These are phyloP conservation scores for Neurospora sp. DNA, from an alignment of 2,329 filamentous ascomycete species.

Conservation along the genomic window DNA sequence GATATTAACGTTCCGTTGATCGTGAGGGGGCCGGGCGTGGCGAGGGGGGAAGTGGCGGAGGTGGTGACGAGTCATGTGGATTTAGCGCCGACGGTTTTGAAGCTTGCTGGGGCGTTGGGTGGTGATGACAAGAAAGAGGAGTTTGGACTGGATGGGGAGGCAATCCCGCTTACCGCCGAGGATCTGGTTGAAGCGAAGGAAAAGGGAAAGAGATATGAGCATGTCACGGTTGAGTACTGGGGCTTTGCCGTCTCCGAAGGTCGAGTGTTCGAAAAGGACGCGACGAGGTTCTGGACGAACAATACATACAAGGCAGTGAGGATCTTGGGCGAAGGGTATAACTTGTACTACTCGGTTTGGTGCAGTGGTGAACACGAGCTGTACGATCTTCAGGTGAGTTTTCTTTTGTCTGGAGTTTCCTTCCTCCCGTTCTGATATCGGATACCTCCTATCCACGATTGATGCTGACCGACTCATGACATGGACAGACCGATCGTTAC, in stretches of 20 bases:
- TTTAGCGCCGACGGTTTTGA: slow-evolving; percentile 49
- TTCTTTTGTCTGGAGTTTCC: not conserved
- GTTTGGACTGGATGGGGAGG: slow-evolving; percentile 40
- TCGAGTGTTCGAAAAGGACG: slow-evolving; percentile 18
- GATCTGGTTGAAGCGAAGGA: slow-evolving; percentile 15
- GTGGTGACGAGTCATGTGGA: slow-evolving; percentile 53
- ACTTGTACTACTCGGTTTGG: slow-evolving; percentile 58
- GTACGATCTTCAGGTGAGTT: slow-evolving; percentile 47
- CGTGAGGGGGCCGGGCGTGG: slow-evolving; percentile 47
- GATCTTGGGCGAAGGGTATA: slow-evolving; percentile 44
- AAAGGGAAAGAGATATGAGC: slow-evolving; percentile 32
- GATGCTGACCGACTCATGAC: not conserved
- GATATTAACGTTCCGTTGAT: slow-evolving; percentile 51
- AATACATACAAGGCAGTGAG: slow-evolving; percentile 54
- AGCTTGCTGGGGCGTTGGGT: slow-evolving; percentile 29
- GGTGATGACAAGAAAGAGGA: slow-evolving; percentile 20
- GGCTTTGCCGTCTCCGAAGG: slow-evolving; percentile 32
- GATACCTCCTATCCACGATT: too few relatives aligned
- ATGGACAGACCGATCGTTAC: slow-evolving; percentile 37
- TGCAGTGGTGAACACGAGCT: slow-evolving; percentile 58
- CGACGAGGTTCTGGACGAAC: slow-evolving; percentile 19
- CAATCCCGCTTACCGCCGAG: slow-evolving; percentile 32
- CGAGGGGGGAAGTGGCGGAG: slow-evolving; percentile 28
- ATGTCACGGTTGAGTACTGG: slow-evolving; percentile 50
- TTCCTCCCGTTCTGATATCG: not conserved